These are phyloP conservation scores for Chrysoporthe cubensis DNA, from an alignment of 2,329 filamentous ascomycete genomes.

Conservation along the genomic window DNA sequence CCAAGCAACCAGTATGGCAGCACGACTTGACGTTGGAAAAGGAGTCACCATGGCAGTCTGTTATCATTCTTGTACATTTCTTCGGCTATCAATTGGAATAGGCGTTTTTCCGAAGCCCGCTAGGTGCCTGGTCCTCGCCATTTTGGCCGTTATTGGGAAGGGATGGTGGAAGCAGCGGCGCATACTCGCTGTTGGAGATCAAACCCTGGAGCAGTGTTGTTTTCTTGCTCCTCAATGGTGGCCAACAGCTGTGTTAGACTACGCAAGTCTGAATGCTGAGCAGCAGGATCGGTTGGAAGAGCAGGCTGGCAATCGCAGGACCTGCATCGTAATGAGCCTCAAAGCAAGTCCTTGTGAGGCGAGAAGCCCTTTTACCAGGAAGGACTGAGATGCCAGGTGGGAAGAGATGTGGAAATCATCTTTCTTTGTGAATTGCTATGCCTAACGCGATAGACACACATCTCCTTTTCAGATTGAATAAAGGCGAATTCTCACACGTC, in stretches of 20 bases:
- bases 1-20: background rate
- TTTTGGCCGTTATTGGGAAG: background rate
- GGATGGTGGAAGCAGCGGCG: background rate
- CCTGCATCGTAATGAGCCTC: conserved; percentile 16
- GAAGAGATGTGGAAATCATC: conserved; percentile 19
- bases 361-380: background rate
- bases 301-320: conserved; percentile 13
- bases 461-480: conserved; percentile 30
- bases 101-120: conserved; percentile 21
- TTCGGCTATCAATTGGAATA: conserved; percentile 20
- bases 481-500: conserved; percentile 14
- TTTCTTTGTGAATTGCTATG: conserved; percentile 23
- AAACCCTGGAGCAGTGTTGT: background rate
- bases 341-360: conserved; percentile 3
- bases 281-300: background rate
- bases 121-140: conserved; percentile 3
- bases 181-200: background rate
- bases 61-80: conserved; percentile 28
- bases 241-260: background rate
- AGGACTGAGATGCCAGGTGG: conserved; percentile 11
- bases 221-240: background rate
- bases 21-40: conserved; percentile 17
- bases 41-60: conserved; percentile 8
- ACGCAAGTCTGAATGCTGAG: background rate
- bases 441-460: conserved; percentile 19